phyloP scores from a whole-genome alignment of 441 rosid genomes.

The Pelargonium australe region DNA sequence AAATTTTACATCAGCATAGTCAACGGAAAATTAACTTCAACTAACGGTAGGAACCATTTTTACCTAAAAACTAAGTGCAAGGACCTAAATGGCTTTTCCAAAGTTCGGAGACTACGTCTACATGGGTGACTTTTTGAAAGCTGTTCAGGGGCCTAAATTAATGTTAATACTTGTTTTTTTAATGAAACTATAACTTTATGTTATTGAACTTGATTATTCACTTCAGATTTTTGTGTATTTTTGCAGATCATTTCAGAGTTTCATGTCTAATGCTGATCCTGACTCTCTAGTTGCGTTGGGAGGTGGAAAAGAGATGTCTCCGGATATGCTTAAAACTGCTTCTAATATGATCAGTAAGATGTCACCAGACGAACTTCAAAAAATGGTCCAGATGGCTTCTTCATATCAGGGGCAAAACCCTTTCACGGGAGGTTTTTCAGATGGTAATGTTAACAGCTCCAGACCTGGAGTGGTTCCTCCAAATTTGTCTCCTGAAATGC shows the following conservation, averaged over 20 bases:
- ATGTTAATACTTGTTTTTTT: background rate
- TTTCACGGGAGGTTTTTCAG: slow-evolving; percentile 24
- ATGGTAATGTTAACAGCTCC: slow-evolving; percentile 29
- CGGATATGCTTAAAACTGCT: slow-evolving; percentile 79
- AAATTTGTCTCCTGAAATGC: slow-evolving; percentile 51
- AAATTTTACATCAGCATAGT: too few relatives aligned
- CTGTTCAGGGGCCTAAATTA: too few relatives aligned
- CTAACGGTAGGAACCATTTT: too few relatives aligned
- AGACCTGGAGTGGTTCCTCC: slow-evolving; percentile 37
- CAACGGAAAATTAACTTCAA: too few relatives aligned
- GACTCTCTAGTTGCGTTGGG: slow-evolving; percentile 59
- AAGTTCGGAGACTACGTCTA: too few relatives aligned
- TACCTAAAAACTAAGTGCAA: too few relatives aligned
- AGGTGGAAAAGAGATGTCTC: slow-evolving; percentile 40
- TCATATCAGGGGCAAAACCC: slow-evolving; percentile 60
- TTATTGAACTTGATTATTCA: background rate
- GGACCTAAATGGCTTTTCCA: too few relatives aligned
- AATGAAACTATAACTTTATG: background rate
- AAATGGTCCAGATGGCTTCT: slow-evolving; percentile 71
- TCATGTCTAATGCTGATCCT: slow-evolving; percentile 65
- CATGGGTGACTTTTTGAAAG: too few relatives aligned
- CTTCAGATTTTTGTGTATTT: slow-evolving; percentile 15
- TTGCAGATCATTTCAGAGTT: slow-evolving; percentile 71
- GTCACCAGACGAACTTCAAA: slow-evolving; percentile 84
- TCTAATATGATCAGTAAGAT: slow-evolving; percentile 78